Evolutionary conservation across 2,329 filamentous ascomycete genomes (phyloP), one percentile per base, ranked within the genome.

Genomic region (Penicillium sp.): DNA sequence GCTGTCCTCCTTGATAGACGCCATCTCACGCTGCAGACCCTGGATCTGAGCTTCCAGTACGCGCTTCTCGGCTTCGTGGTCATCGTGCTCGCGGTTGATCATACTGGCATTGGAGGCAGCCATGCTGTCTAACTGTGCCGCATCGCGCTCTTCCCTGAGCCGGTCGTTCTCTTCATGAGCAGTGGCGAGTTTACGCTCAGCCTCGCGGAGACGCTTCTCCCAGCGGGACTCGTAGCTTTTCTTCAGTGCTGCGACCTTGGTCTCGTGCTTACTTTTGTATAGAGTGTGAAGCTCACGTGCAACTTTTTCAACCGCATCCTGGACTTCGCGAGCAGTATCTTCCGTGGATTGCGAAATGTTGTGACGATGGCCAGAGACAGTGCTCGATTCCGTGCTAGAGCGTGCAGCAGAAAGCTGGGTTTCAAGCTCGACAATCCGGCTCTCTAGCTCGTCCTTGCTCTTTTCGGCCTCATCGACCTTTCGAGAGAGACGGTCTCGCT

Each of bases 221-320:
- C 90, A 94, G 49, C 93, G 86, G 43, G 83, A 83, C 71, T 96
- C 90, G 74, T 97, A 86, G 66, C 81, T 84, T 64, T 85, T 84
- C 69, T 86, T 97, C 59, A 99, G 80, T 4, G 92, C 93, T 1
- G 89, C 84, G 42, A 97, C 93, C 77, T 99, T 99, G 57, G 87
- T 90, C 76, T 97, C 93, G 70, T 99, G 94, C 76, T 99, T 99
- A 68, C 88, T 86, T 77, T 96, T 97, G 81, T 99, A 99, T 10
- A 96, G 81, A 0, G 87, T 82, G 70, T 99, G 94, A 38, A 99
- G 81, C 68, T 99, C 94, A 28, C 90, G 84, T n/a, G 93, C 92
- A 38, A 97, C 91, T 60, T 92, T 90, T 73, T 96, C 90, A 21
- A 93, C 88, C 1, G 88, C 88, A 42, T 89, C 80, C 67, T 96